Base-by-base conservation (phyloP, 2,329 filamentous ascomycete species). In the Cytospora piceicola region DNA sequence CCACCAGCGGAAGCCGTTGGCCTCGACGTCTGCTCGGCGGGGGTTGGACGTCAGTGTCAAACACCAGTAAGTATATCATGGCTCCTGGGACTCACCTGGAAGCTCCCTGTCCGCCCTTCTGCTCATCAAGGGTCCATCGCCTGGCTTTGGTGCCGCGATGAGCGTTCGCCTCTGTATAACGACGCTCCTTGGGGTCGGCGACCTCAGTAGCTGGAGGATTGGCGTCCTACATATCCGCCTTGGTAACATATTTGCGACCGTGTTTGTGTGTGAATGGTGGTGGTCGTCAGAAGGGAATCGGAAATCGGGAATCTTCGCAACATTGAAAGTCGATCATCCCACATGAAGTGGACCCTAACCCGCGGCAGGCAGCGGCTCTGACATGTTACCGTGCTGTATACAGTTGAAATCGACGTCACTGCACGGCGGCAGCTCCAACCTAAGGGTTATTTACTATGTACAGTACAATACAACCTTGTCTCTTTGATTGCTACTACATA, bases 91-190 rank as follows among this genome's bases (percentile, higher is more conserved):
- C 77, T 63, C 75, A 89, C 88, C 84, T 69, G 89, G 89, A 22
- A 91, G 82, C 73, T 89, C 86, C 69, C 89, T 84, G 74, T 91
- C 87, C 46, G 86, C 78, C 67, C 87, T 81, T 70, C 89, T 82
- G 73, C 87, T 83, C 83, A 90, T 85, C 70, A 91, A 77, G 61
- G 88, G 88, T 30, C 85, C 87, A 74, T 87, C 84, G 67, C 86
- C 86, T 17, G 79, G 78, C 71, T 82, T 85, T 5, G 87, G 87
- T 29, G 87, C 83, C 14, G 84, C 78, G 62, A 85, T 80, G 64
- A 85, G 74, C 69, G 82, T 80, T 69, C 84, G 77, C 70, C 82
- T 80, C 71, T 71, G 58, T 71, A 61, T 22, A 69, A 59, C 57
- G 69, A 70, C 15, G 42, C 65, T 66, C 51, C 58, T 52, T 17